Conservation (phyloP, 2,329 filamentous ascomycete species). For the Fusarium sp. region DNA sequence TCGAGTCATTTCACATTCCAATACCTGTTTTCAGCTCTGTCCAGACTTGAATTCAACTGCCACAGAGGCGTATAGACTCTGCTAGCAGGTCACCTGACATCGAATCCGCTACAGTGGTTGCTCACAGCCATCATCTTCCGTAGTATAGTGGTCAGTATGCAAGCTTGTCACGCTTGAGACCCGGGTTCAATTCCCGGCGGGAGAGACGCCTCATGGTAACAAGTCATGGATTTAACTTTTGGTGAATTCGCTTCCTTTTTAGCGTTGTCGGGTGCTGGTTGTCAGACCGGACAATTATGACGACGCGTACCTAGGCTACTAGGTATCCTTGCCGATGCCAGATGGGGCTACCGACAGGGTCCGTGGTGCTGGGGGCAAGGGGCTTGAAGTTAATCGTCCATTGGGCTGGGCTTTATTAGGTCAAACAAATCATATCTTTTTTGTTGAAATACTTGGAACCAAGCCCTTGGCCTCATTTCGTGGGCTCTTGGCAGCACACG, state of each 20-base stretch:
- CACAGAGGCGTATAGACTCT: not conserved
- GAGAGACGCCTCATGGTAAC: constrained; percentile 39
- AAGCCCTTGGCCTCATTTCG: constrained; percentile 35
- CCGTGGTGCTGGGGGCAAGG: not conserved
- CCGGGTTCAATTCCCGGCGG: constrained; percentile 48
- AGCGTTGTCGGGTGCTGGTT: not conserved
- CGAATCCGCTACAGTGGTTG: constrained; percentile 35
- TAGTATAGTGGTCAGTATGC: constrained; percentile 52
- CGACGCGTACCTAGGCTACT: no score
- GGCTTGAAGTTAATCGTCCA: constrained; percentile 1
- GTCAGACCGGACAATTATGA: constrained; percentile 20
- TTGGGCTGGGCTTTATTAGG: not conserved
- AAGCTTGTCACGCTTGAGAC: constrained; percentile 48
- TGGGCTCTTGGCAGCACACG: constrained; percentile 34
- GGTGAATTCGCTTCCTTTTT: constrained; percentile 7
- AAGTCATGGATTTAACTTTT: constrained; percentile 26
- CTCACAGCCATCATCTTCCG: constrained; percentile 44
- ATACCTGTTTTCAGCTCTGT: no score
- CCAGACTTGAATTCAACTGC: no score
- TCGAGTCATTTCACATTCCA: no score
- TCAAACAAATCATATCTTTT: not conserved
- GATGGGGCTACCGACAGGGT: constrained; percentile 19
- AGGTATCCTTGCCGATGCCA: not conserved
- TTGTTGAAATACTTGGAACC: constrained; percentile 2
- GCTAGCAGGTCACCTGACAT: constrained; percentile 1